Evolutionary conservation across 164 flowering plant species (phyloP), one percentile per base, ranked within the genome.

Genomic region (Berberis thunbergii): DNA sequence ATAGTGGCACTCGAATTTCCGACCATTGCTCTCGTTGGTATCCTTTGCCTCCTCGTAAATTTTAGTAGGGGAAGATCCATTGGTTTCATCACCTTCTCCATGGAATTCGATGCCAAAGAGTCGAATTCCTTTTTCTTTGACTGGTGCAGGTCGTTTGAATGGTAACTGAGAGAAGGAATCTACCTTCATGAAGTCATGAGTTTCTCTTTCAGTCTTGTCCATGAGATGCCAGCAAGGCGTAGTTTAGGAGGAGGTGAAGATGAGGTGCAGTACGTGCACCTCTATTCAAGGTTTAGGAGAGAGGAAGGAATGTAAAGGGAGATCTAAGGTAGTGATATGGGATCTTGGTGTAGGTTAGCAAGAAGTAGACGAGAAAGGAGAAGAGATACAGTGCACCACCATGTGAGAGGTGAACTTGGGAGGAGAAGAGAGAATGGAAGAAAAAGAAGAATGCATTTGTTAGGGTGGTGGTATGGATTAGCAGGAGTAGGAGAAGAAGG

Each of bases 121-220:
- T 7, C 94, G 83, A 64, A 89, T 84, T 72, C 72, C 78, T 75
- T 83, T 81, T 60, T 80, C 88, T 66, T 76, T 79, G 12, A 66
- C 62, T 1, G 89, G 71, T 1, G 76, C 72, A 0, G 86, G 85
- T 10, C 98, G 88, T 65, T 88, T 86, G 69, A 92, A 92, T 63
- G 98, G 98, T 2, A 89, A 77, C 67, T 92, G 93, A 45, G 98
- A 87, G 85, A 93, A 93, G 43, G 98, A 88, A 59, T 93, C 88
- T 0, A 93, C 98, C 78, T 83, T 89, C 95, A 89, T 89, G 88
- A 89, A 89, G 67, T 92, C 98, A 45, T 77, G 93, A 43, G 91
- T 86, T 65, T 87, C 92, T 64, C 77, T 78, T 39, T 81, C 81
- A 2, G 49, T 63, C 72, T 77, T 83, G 56, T 84, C 92, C 90